Evolutionary conservation across 345 rosid genomes (phyloP), one percentile per base, ranked within the genome.

Genomic region (Hibiscus trionum): DNA sequence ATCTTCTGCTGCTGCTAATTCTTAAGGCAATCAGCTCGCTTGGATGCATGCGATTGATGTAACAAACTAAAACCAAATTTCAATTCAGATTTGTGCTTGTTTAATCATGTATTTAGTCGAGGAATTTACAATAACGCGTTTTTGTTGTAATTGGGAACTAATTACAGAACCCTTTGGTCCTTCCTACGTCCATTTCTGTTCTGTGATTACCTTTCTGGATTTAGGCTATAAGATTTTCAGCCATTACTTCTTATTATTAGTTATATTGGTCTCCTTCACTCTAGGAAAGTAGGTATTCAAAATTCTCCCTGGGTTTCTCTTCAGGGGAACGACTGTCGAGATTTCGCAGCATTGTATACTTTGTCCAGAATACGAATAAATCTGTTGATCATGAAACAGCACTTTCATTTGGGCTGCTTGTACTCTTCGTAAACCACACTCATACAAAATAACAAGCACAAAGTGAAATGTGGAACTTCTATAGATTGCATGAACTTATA

Each of bases 1-100:
- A 82, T 77, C 63, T 68, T 27, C 44, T 73, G 66, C 17, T 74
- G 16, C 57, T 69, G 33, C 72, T 47, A 5, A 12, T 59, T 77
- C 71, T 69, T 76, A 71, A 58, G 72, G 46, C 11, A 39, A 39
- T 76, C 29, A 27, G 44, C 50, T 56, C 62, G 63, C 65, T 57
- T 72, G 35, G 19, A 7, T 47, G 10, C 58, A 21, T 31, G 39
- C 47, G 7, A 62, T 6, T 2, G 47, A 62, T 47, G 77, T 44
- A 69, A 24, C 61, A 3, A 19, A 15, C 16, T 46, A 17, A 60
- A 68, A 26, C 44, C 42, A 29, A n/a, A 29, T 67, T 57, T 57
- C 35, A 26, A 1, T 53, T 24, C 9, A 42, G 16, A 33, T 72
- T 16, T 6, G 7, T 66, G 33, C 21, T 27, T 4, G 57, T 56